Conservation (phyloP, 225 moss, liverwort and hornwort species). For the Thuidium tamariscinum region DNA sequence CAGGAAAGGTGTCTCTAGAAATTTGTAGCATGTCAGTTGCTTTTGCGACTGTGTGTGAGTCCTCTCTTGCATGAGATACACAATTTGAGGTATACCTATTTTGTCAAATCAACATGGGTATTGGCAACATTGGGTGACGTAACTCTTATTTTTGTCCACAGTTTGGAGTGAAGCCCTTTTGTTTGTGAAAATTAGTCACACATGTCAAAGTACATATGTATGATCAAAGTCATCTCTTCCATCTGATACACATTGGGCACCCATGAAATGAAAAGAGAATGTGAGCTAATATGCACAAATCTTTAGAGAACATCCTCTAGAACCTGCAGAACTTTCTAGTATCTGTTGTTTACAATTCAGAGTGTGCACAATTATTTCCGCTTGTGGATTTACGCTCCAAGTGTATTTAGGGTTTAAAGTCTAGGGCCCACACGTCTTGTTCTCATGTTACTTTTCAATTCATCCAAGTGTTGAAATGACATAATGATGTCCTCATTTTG, state of each 20-base stretch:
- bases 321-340: background rate
- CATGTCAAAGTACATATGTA: no score
- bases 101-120: background rate
- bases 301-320: background rate
- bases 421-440: no score
- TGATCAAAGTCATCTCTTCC: background rate
- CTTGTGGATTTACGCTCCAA: no score
- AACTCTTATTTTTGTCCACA: background rate
- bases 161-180: background rate
- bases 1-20: background rate
- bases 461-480: no score
- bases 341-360: background rate
- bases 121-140: background rate
- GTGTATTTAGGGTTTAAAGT: no score
- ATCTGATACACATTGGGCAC: background rate
- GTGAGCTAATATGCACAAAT: background rate
- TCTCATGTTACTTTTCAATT: no score
- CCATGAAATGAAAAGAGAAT: background rate
- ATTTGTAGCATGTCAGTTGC: background rate
- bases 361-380: background rate
- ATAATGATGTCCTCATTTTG: no score
- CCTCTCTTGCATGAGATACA: background rate
- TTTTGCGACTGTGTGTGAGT: no score
- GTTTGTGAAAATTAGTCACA: background rate
- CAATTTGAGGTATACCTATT: background rate